A percentile compares a stretch with the other conserved stretches of the same genome.
phyloP scores from a whole-genome alignment of 164 flowering plant species.

The Umbilicus rupestris region DNA sequence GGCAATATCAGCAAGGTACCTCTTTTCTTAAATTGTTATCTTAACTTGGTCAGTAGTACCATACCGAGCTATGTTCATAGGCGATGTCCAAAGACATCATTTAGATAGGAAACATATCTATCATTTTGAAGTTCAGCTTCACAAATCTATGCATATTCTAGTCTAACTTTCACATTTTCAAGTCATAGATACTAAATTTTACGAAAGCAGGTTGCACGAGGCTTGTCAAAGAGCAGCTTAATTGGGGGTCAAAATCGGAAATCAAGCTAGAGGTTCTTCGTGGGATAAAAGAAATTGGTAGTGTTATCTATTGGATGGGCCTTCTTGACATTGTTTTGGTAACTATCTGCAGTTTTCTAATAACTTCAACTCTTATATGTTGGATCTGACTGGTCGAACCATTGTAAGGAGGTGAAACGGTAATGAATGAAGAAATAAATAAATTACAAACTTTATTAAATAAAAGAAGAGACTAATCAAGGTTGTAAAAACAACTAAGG shows the following conservation, averaged over 20 bases:
- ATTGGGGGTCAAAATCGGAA: slow-evolving; percentile 83
- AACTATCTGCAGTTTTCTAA: slow-evolving; percentile 16
- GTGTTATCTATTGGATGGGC: slow-evolving; percentile 78
- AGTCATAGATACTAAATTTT: background rate
- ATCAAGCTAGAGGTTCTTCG: slow-evolving; percentile 70
- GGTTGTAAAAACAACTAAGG: background rate
- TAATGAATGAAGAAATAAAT: background rate
- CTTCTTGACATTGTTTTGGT: slow-evolving; percentile 93
- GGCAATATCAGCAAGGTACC: background rate
- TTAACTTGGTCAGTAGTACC: background rate
- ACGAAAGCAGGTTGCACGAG: slow-evolving; percentile 62
- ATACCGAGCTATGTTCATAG: background rate
- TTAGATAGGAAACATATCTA: background rate
- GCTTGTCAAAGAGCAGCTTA: slow-evolving; percentile 68
- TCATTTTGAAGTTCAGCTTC: background rate
- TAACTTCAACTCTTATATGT: background rate
- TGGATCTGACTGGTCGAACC: background rate
- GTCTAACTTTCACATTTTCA: background rate
- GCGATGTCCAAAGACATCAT: background rate
- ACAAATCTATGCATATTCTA: background rate
- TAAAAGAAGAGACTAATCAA: background rate
- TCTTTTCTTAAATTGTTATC: background rate
- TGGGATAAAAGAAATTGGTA: slow-evolving; percentile 92
- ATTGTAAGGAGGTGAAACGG: background rate
- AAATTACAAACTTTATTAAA: background rate